Base-by-base conservation (phyloP, 768 basidiomycete species). In the Trametes villosa region DNA sequence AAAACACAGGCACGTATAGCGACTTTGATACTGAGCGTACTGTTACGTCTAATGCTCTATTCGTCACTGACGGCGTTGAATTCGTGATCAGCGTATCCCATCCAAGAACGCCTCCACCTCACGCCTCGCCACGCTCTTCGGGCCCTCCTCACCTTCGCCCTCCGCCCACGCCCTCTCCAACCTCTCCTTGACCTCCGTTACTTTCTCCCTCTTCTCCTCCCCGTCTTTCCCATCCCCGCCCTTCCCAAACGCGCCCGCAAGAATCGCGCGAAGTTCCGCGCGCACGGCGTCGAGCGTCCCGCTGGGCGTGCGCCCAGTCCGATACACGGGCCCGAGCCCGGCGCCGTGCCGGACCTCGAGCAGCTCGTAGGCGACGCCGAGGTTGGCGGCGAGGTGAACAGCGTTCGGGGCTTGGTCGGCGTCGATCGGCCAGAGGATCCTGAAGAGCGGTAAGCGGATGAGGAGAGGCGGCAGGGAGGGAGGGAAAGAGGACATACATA, bases 321-420 rank as follows among this genome's bases (percentile, higher is more conserved):
- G 54, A 17, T 9, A 34, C 13, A 56, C 36, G 8, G 44, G 45
- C 15, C 54, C 54, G 22, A 45, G 47, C 4, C 68, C 67, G 11
- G 62, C 63, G 29, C 70, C 54, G 34, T 56, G 33, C 8, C 54
- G 68, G 6, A 69, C 68, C 50, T 70, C 68, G 41, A 72, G 54
- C 13, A 72, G 62, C 65, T 72, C 68, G 57, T 69, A 72, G 11
- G 64, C 71, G 30, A 72, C 53, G 29, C 65, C 36, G 41, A 69
- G 64, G 41, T 63, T 57, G n/a, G 66, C 64, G 9, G 67, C 56
- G 33, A 68, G 51, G 29, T 65, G 57, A 12, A 68, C 48, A 8
- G 65, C 57, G 56, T 70, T 70, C 18, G 48, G 20, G 1, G 70
- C 65, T 50, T 72, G 70, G 50, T 72, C 70, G 9, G 56, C 67